Base-by-base conservation (phyloP, 1,284 basidiomycete species). In the Ceratobasidium sp. region DNA sequence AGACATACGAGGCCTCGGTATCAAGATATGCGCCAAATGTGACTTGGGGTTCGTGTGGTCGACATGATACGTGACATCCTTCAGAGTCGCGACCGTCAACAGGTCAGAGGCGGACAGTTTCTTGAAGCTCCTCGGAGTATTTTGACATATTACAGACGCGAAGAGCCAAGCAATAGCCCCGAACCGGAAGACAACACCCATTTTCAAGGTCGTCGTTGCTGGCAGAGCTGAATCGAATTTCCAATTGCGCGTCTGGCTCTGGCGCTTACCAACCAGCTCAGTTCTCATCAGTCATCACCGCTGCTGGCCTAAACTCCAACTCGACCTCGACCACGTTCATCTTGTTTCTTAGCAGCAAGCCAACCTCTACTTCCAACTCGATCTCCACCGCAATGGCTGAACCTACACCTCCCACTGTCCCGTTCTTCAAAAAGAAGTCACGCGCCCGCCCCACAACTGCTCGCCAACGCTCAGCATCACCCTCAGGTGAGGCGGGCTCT, bases 391-490 rank as follows among this genome's bases (percentile, higher is more conserved):
- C 31, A 27, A 76, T 76, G 76, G 74, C 76, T 8, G 76, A 75
- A 56, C 41, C 73, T 5, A 39, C 41, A 37, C 24, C 24, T 19
- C 74, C 76, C 16, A 65, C 62, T 31, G 90, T 95, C 0, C 91
- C 94, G 11, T 92, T 95, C 82, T 94, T 96, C 85, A 96, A 92
- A 82, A 96, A 94, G 83, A 89, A 90, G 19, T 56, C 75, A 48
- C 92, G 90, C 78, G 85, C 88, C 6, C 85, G 92, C 2, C 92
- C 93, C 16, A 86, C 89, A 11, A 91, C 92, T 0, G 81, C 85
- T 14, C 87, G 94, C 48, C 90, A 14, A 77, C 84, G 49, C 41
- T 78, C 84, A n/a, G 74, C 79, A 11, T 79, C 83, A 5, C 82
- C 85, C 8, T 82, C 84, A 5, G 31, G 43, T 43, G 62, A 64